Percentiles rank a stretch among this genome's conserved stretches.
Conservation (phyloP, 352 stramenopile genomes). For the Thalassiosira hispida region DNA sequence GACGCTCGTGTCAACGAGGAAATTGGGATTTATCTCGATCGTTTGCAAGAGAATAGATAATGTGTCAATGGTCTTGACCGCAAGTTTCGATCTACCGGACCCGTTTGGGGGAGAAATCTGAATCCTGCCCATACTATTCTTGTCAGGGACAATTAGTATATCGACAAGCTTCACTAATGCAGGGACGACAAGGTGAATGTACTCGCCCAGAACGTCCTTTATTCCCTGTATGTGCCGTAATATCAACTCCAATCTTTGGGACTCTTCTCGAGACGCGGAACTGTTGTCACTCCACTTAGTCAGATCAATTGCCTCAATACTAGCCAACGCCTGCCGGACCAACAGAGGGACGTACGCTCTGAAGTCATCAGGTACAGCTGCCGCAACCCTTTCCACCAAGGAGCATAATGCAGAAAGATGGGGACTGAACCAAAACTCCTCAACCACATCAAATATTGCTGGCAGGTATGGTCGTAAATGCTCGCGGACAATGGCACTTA, state of each 20-base stretch:
- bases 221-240: constrained; percentile 90
- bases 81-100: constrained; percentile 73
- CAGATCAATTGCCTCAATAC: constrained; percentile 78
- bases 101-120: constrained; percentile 85
- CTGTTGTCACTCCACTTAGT: constrained; percentile 54
- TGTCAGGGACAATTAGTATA: constrained; percentile 86
- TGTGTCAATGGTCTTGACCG: constrained; percentile 74
- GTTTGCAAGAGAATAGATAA: constrained; percentile 86
- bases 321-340: constrained; percentile 83
- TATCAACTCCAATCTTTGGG: constrained; percentile 78
- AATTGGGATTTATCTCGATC: constrained; percentile 49
- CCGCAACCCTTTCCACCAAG: constrained; percentile 90
- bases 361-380: constrained; percentile 87
- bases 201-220: constrained; percentile 90
- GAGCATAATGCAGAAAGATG: constrained; percentile 95
- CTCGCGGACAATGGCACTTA: constrained; percentile 94
- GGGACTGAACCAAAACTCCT: constrained; percentile 93
- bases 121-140: constrained; percentile 79
- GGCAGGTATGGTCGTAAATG: constrained; percentile 96
- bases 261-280: constrained; percentile 44
- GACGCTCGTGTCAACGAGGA: constrained; percentile 63
- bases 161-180: constrained; percentile 93
- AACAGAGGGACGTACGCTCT: constrained; percentile 76
- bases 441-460: constrained; percentile 94
- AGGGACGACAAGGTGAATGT: constrained; percentile 94